Evolutionary conservation across 2,329 filamentous ascomycete genomes (phyloP).

Genomic region (Hypoxylon sp.): DNA sequence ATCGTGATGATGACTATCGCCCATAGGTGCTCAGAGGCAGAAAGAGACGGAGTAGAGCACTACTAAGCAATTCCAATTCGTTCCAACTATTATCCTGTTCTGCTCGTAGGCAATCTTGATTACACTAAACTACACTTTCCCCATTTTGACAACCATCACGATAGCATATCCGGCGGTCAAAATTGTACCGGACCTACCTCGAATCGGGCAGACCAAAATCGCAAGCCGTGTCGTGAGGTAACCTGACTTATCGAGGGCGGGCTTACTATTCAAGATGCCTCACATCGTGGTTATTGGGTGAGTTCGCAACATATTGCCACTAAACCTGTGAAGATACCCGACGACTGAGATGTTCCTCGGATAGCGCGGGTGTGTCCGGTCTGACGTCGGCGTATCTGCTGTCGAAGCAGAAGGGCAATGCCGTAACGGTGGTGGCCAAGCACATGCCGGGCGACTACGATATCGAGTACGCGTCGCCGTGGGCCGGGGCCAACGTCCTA

Average conservation of each 20-base stretch:
- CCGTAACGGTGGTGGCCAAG: slow-evolving; percentile 77
- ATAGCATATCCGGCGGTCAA: not conserved
- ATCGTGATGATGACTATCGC: slow-evolving; percentile 14
- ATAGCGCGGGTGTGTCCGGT: slow-evolving; percentile 46
- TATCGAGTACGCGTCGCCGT: slow-evolving; percentile 78
- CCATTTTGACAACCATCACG: not conserved
- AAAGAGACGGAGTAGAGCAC: not conserved
- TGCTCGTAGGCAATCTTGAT: not conserved
- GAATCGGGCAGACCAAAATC: not conserved
- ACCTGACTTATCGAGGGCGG: not conserved
- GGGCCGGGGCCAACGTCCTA: slow-evolving; percentile 45
- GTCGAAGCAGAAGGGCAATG: slow-evolving; percentile 44
- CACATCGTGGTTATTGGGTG: slow-evolving; percentile 46
- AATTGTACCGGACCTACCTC: not conserved
- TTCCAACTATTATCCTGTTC: not conserved
- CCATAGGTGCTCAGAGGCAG: not conserved
- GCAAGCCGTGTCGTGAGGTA: not conserved
- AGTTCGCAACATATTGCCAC: slow-evolving; percentile 7
- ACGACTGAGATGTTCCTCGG: slow-evolving; percentile 7
- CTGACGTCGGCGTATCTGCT: slow-evolving; percentile 47
- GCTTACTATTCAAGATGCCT: slow-evolving; percentile 37
- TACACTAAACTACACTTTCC: not conserved
- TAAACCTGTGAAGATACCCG: not conserved
- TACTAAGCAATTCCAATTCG: not conserved
- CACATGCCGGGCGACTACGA: slow-evolving; percentile 95